Base-by-base conservation (phyloP, 2,329 filamentous ascomycete species). In the Alternaria panax region DNA sequence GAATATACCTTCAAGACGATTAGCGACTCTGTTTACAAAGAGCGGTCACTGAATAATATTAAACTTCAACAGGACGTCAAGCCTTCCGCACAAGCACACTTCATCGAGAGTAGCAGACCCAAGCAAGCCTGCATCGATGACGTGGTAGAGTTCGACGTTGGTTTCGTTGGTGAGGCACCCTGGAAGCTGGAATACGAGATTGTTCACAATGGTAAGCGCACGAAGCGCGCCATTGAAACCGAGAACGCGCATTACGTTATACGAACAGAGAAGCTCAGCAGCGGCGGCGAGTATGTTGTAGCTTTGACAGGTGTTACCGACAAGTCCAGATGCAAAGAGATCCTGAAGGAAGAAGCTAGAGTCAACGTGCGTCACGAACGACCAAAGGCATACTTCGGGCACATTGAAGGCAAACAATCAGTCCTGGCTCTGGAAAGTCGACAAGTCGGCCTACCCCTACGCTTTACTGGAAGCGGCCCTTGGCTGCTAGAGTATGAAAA, bases 181-280 rank as follows among this genome's bases (percentile, higher is more conserved):
- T 98, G 94, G 83, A 90, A 85, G 22, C 80, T 99, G 38, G 93
- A 98, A 74, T 99, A 96, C 81, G 95, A 98, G 78, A 82, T 97
- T 40, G 87, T 97, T 7, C 92, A 98, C 78, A 91, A 93, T 55
- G 93, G 93, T 55, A 96, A 91, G 79, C 88, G 93, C 53, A 89
- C 87, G 63, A 90, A 91, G 51, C 85, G 90, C 68, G 83, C 87
- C 25, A 82, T 86, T 1, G 83, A 86, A 57, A 91, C 97, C 55
- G 82, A 88, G 24, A 82, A 81, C 2, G 82, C 86, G 50, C 79
- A 83, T 22, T 89, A 89, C 74, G 90, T 84, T 36, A 93, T 99
- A 73, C 86, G 87, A 65, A 97, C 94, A 0, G 86, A 90, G 2
- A 83, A 86, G 18, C 82, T 99, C 41, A 83, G 84, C 7, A 90